Evolutionary conservation across 139 green algal species (phyloP), one percentile per base, ranked within the genome.

Genomic region (Gonium pectorale): DNA sequence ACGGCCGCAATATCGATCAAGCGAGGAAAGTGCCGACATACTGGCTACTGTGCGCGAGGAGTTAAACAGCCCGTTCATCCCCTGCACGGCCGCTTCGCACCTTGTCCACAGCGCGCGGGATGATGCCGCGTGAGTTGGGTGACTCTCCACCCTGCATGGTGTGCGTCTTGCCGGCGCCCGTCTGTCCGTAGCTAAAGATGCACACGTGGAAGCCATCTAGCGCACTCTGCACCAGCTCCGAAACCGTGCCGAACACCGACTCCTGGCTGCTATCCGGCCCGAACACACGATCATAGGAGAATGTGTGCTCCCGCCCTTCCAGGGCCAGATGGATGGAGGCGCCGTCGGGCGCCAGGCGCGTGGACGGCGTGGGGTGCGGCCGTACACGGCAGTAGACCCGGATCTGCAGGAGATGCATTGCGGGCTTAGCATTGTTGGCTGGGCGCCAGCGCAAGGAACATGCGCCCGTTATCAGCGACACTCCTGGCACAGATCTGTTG

Each of bases 191-290:
- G 52, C 88, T 95, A 88, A 99, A 99, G 31, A 99, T 91, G 94
- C 97, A 99, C n/a, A 99, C 97, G 87, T 98, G 94, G 92, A 97
- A 99, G 79, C 97, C 97, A 86, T 99, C 97, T 38, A 99, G 90
- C 2, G 97, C 97, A 27, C 75, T 94, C 87, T 99, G 97, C 64
- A 99, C 96, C 44, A 99, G 92, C 88, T 98, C 93, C 17, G 90
- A 93, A 24, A 99, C 97, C 49, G 95, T 90, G n/a, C 90, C 86
- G 85, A 99, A 99, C 26, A 93, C 89, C 49, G 85, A 69, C 35
- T 90, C 92, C 88, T 98, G 94, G 22, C 26, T 74, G 26, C 71
- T 85, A 13, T 80, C 80, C n/a, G 87, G 87, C 1, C 52, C 82
- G 41, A 95, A 95, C 49, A 97, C 93, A 33, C 83, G 71, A 90